Percentiles rank a stretch among this genome's conserved stretches.
phyloP scores from a whole-genome alignment of 441 rosid genomes.

The Isatis lusitanica region DNA sequence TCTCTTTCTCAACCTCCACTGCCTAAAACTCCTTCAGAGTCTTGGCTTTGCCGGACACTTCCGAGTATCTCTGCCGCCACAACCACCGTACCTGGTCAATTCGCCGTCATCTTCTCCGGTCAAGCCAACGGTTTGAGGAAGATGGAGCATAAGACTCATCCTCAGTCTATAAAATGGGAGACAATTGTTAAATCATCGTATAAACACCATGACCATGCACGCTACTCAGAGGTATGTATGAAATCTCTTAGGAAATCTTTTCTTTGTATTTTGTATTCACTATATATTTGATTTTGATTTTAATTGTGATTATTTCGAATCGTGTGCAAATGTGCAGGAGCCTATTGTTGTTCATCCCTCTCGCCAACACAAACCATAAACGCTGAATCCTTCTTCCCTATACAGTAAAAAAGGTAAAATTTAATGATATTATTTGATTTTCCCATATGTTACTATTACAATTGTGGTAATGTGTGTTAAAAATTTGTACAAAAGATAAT shows the following conservation, averaged over 20 bases:
- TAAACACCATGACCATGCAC: constrained; percentile 22
- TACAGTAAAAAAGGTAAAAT: constrained; percentile 5
- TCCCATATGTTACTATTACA: neutral
- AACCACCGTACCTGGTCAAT: neutral
- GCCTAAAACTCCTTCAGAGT: constrained; percentile 32
- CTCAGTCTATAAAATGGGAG: constrained; percentile 64
- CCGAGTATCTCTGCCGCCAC: constrained; percentile 9
- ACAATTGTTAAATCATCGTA: constrained; percentile 64
- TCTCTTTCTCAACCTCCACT: constrained; percentile 28
- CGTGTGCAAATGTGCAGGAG: constrained; percentile 15
- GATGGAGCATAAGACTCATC: constrained; percentile 1
- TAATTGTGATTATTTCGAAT: neutral
- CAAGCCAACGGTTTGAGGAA: constrained; percentile 4
- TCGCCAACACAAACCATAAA: constrained; percentile 19
- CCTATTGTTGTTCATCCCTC: constrained; percentile 16
- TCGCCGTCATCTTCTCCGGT: neutral
- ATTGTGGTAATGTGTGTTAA: neutral
- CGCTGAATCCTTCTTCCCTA: neutral
- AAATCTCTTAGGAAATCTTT: neutral
- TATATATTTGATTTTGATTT: neutral
- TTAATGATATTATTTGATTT: neutral
- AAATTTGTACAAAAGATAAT: neutral
- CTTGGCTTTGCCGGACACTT: constrained; percentile 32
- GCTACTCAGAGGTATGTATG: constrained; percentile 25
- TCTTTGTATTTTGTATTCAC: neutral